phyloP scores from a whole-genome alignment of 2,329 filamentous ascomycete species.

The Uncinocarpus reesii region DNA sequence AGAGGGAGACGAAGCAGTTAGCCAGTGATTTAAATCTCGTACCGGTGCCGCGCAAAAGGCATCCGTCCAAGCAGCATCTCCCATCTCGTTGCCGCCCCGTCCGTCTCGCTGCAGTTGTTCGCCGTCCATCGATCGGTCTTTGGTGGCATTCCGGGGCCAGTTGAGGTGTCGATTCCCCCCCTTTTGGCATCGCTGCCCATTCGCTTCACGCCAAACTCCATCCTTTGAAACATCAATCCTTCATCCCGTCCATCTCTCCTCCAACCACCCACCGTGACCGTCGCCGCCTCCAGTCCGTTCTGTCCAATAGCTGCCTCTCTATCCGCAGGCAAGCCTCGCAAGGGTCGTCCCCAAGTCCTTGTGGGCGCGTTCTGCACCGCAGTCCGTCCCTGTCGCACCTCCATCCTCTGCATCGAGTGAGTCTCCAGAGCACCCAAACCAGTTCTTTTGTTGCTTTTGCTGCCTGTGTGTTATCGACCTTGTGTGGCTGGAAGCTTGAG shows the following conservation, averaged over 20 bases:
- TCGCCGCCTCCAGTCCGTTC: slow-evolving; percentile 5
- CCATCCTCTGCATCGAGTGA: slow-evolving; percentile 7
- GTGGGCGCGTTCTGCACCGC: slow-evolving; percentile 16
- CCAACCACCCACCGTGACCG: neutral
- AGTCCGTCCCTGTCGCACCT: slow-evolving; percentile 1
- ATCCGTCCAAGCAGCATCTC: no score
- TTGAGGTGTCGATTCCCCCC: slow-evolving; percentile 11
- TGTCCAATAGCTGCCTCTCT: slow-evolving; percentile 1
- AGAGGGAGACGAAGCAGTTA: no score
- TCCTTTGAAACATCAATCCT: slow-evolving; percentile 10
- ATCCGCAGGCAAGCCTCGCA: slow-evolving; percentile 15
- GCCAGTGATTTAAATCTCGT: no score
- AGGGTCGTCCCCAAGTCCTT: slow-evolving; percentile 13
- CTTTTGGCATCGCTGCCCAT: slow-evolving; percentile 9
- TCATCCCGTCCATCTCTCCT: neutral
- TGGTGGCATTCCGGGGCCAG: neutral
- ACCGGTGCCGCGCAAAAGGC: no score
- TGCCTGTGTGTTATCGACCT: no score
- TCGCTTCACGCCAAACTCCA: slow-evolving; percentile 1
- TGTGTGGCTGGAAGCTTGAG: neutral
- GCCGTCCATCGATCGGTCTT: neutral
- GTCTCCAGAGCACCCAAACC: neutral
- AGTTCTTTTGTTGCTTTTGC: neutral
- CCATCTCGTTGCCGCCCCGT: no score
- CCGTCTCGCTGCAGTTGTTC: no score